Base-by-base conservation (phyloP, 345 rosid genomes). In the Linum trigynum region DNA sequence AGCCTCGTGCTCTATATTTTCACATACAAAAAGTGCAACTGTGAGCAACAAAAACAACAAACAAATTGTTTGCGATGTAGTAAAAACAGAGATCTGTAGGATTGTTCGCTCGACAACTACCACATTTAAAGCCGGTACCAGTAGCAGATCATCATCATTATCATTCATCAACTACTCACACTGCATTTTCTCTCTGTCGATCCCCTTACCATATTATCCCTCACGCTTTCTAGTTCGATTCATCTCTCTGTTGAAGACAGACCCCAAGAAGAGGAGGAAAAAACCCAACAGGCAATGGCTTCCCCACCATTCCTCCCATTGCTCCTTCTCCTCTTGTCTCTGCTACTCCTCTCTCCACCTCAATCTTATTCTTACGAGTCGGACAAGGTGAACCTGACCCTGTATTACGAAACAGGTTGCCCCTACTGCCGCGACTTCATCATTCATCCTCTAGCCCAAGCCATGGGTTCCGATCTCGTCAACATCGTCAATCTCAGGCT, bases 371-470 rank as follows among this genome's bases (percentile, higher is more conserved):
- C 45, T 41, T 41, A 68, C 59, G 53, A 12, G 23, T 6, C 55
- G 2, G 50, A 41, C 50, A 69, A 63, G 57, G 72, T 77, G 4
- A 41, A 55, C 2, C 8, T 71, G 39, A 42, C 55, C 11, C 72
- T 81, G 6, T 83, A 78, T 69, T 80, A 80, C 39, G 86, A 82
- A 67, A 66, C 83, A 15, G 69, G 79, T 11, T 85, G 90, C 68
- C 87, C 84, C 0, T 73, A 56, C 38, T 76, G 80, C 74, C 69
- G 72, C 39, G 37, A 67, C 17, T 83, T 85, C 76, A 75, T 81
- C 9, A 80, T 67, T 23, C 62, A 70, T 57, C 60, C 60, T 57
- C 79, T 81, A 32, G 43, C 39, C 15, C 67, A 75, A 67, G 38
- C 74, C 40, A 67, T 81, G 61, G 38, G 65, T 16, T 32, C 60